Evolutionary conservation across 129 eudicot species (phyloP).

Genomic region (Escallonia herrerae): DNA sequence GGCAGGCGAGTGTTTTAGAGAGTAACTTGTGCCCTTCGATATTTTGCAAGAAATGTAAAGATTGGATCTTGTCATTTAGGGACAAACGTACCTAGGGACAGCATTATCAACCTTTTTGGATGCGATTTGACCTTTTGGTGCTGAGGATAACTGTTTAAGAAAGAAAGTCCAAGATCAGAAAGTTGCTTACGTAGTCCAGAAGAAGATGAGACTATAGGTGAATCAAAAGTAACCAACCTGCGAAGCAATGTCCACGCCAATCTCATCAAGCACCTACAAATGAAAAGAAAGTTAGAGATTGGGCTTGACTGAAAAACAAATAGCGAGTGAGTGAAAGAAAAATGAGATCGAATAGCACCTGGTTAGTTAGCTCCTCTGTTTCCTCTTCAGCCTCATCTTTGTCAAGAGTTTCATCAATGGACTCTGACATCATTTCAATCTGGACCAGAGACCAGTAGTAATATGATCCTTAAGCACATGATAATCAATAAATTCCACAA

Average conservation of each 20-base stretch:
- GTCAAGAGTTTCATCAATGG: constrained; percentile 91
- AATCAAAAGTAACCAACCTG: constrained; percentile 51
- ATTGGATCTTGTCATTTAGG: too few relatives aligned
- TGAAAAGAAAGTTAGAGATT: constrained; percentile 1
- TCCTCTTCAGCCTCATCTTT: constrained; percentile 99
- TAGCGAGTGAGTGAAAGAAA: not conserved
- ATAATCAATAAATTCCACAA: too few relatives aligned
- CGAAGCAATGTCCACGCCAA: constrained; percentile 93
- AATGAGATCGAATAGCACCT: constrained; percentile 28
- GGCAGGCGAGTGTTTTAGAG: not conserved
- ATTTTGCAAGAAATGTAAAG: too few relatives aligned
- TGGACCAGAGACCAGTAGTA: constrained; percentile 7
- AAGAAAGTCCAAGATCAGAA: constrained; percentile 11
- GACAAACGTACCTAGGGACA: constrained; percentile 51
- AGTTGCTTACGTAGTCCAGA: not conserved
- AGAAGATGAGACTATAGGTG: not conserved
- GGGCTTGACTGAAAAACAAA: not conserved
- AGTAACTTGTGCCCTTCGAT: not conserved
- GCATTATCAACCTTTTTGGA: constrained; percentile 65
- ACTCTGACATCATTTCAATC: constrained; percentile 98
- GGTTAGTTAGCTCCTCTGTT: constrained; percentile 93
- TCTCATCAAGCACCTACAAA: constrained; percentile 86
- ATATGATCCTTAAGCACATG: not conserved
- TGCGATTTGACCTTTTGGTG: constrained; percentile 80
- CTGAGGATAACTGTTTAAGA: constrained; percentile 62